Evolutionary conservation across 2,329 filamentous ascomycete genomes (phyloP).

Genomic region (Blastomyces gilchristii): DNA sequence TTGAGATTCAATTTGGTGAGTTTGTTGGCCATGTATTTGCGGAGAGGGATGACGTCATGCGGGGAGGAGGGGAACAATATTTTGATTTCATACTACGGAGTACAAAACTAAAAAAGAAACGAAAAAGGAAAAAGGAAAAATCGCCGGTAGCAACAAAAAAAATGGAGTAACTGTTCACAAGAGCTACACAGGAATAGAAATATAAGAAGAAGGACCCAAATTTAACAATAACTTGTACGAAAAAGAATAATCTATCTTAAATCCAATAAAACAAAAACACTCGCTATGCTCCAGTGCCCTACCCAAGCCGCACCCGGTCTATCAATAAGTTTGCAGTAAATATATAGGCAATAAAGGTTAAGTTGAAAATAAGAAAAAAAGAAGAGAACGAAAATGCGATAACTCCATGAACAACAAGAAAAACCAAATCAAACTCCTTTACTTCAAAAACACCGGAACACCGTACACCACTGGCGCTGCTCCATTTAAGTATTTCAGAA

Average conservation of each 20-base stretch:
- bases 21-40: background rate
- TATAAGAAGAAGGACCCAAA: background rate
- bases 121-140: too few species aligned
- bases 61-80: background rate
- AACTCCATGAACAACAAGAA: background rate
- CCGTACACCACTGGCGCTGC: slow-evolving; percentile 92
- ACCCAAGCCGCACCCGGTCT: background rate
- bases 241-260: slow-evolving; percentile 7
- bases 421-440: slow-evolving; percentile 2
- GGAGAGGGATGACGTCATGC: background rate
- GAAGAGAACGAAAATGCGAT: background rate
- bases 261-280: background rate
- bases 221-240: background rate
- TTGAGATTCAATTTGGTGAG: background rate
- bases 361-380: slow-evolving; percentile 1
- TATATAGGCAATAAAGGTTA: background rate
- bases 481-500: slow-evolving; percentile 82
- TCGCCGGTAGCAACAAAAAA: background rate
- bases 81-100: background rate
- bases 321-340: slow-evolving; percentile 1
- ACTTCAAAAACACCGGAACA: slow-evolving; percentile 71
- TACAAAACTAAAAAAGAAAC: background rate
- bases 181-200: background rate
- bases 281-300: background rate
- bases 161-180: too few species aligned